These are phyloP conservation scores for Acacia acuminata DNA, from an alignment of 306 rosid genomes.

Conservation along the genomic window DNA sequence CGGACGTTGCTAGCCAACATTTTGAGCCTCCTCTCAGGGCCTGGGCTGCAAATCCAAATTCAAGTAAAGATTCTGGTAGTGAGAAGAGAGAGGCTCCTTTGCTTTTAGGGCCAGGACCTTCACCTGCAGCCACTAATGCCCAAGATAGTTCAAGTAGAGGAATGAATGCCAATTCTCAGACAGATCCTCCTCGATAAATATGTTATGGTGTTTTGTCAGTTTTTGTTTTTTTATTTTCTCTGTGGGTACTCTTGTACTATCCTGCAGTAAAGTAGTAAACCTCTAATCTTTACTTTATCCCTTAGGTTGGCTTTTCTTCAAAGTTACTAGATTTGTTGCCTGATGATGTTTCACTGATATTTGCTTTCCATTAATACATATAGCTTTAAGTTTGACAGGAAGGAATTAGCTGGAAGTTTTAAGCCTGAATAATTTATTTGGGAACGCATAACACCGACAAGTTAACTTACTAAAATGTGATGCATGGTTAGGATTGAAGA, in stretches of 20 bases:
- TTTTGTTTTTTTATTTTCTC: background rate
- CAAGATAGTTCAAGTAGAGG: slow-evolving; percentile 35
- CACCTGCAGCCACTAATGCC: slow-evolving; percentile 32
- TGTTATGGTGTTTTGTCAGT: background rate
- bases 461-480: background rate
- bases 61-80: slow-evolving; percentile 38
- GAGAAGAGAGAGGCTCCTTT: slow-evolving; percentile 59
- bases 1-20: slow-evolving; percentile 79
- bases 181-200: slow-evolving; percentile 12
- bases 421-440: background rate
- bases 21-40: slow-evolving; percentile 87
- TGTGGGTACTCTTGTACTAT: background rate
- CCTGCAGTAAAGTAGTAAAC: background rate
- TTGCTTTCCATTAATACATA: background rate
- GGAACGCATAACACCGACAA: background rate
- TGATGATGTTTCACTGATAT: background rate
- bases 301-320: background rate
- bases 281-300: background rate
- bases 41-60: slow-evolving; percentile 42
- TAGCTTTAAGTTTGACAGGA: background rate
- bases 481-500: background rate
- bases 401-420: background rate
- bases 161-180: slow-evolving; percentile 21
- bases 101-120: slow-evolving; percentile 67
- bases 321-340: background rate